Base-by-base conservation (phyloP, 805 yeast genomes). In the Cyberlindnera mycetangii region DNA sequence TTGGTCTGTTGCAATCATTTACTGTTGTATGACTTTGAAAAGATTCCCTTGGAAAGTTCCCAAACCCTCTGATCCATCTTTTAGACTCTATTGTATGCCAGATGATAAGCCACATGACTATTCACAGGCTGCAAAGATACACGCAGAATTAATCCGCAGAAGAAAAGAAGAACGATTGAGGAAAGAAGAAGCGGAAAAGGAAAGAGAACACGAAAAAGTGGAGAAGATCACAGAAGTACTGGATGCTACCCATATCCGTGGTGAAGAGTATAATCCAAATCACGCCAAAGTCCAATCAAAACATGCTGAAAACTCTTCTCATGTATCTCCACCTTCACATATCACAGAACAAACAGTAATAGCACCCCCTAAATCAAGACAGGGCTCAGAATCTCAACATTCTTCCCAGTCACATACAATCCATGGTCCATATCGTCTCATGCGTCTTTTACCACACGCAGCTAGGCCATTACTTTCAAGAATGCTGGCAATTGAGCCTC, bases 31-130 rank as follows among this genome's bases (percentile, higher is more conserved):
- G 92, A 83, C 88, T 52, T 69, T 86, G 48, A 82, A 85, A 65
- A 75, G 90, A 59, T 86, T 86, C 60, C 95, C 95, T 3, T 86
- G 95, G 95, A 86, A 85, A 61, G 85, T 83, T 2, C 95, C 95
- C 11, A 78, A 76, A 53, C 69, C 68, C 15, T 64, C 78, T 27
- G 95, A 86, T 62, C 81, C 83, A 50, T 82, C 89, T 55, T 86
- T 79, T 62, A 76, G 74, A 52, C 66, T 85, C 25, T 86, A 76
- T 58, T 76, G 81, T 39, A 63, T 76, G 73, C 72, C 69, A 5
- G 93, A 86, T 66, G 93, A 86, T 56, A 72, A 74, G 41, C 83
- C 84, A 56, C 93, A 85, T 63, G 90, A 86, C 64, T 86, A 86
- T 66, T 67, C 67, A 19, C 75, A 81, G 51, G 79, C 87, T 53